phyloP scores from a whole-genome alignment of 140 eudicot species.

The Flaveria floridana region DNA sequence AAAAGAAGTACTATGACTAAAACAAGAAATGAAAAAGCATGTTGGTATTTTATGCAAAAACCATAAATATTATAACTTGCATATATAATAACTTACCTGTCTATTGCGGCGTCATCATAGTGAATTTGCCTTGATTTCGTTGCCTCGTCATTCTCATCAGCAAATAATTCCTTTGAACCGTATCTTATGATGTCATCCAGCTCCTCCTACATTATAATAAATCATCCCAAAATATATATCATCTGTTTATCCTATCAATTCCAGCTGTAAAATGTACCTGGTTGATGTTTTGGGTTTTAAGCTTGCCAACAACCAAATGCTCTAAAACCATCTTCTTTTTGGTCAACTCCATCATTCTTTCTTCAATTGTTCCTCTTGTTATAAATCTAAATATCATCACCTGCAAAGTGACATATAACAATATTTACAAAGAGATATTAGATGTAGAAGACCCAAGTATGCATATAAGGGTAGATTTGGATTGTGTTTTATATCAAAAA shows the following conservation, averaged over 20 bases:
- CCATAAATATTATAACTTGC: background rate
- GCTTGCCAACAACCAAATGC: constrained; percentile 97
- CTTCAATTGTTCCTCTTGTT: constrained; percentile 96
- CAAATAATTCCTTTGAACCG: constrained; percentile 94
- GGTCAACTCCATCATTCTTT: constrained; percentile 99
- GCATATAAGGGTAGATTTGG: background rate
- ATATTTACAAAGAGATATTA: background rate
- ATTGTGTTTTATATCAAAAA: constrained; percentile 3
- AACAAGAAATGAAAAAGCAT: background rate
- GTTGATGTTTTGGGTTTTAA: constrained; percentile 84
- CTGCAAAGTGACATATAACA: constrained; percentile 38
- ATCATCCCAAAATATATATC: background rate
- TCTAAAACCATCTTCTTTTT: constrained; percentile 98
- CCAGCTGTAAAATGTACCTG: constrained; percentile 53
- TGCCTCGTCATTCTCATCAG: constrained; percentile 88
- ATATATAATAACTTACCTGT: constrained; percentile 47
- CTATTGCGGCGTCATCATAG: constrained; percentile 94
- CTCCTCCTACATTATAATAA: constrained; percentile 68
- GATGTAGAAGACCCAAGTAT: background rate
- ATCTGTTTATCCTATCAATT: constrained; percentile 2
- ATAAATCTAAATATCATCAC: constrained; percentile 96
- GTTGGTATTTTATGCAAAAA: background rate
- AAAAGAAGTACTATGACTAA: background rate
- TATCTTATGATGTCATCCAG: constrained; percentile 95
- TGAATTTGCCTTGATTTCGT: constrained; percentile 95